Base-by-base conservation (phyloP, 129 eudicot species). In the Oenanthe sinensis region DNA sequence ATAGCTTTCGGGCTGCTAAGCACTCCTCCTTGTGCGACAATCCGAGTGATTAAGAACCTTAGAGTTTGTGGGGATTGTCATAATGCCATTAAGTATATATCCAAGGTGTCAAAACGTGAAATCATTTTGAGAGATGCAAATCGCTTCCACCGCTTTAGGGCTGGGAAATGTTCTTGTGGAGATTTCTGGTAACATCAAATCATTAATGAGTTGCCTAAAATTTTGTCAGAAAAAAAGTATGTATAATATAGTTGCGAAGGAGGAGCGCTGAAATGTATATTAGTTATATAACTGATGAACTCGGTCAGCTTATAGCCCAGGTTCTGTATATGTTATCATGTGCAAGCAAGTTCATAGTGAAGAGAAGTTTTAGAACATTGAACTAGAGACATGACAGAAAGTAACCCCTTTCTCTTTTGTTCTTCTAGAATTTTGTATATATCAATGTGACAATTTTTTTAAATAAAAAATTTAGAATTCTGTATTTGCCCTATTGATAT, bases 31-130 rank as follows among this genome's bases (percentile, higher is more conserved):
- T 75, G 52, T 16, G 75, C 80, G 6, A 60, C 80, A 47, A 72
- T 80, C 17, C 82, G 85, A 19, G 78, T 83, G 30, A 83, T 83
- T 39, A 88, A 88, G 75, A 88, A 83, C 50, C 87, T 88, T 22
- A 73, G 89, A 40, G 84, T 88, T 79, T 88, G 91, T 74, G 86
- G 89, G 77, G 89, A 88, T 63, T 88, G 91, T 65, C 91, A 88
- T 81, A 86, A 68, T 72, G 86, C 84, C 33, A 83, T 88, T 24
- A 88, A 88, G 40, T 67, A 85, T 81, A 72, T 88, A 68, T 83
- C 91, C 37, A 83, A 79, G 75, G 87, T 88, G 33, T 82, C 26
- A 49, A 52, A 65, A 52, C 81, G 91, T 19, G 91, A 88, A 70
- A 85, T 88, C 28, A 81, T 88, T 79, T 49, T 84, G 67, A 82